Conservation (phyloP, 345 rosid genomes). For the thale cress (Arabidopsis thaliana) region DNA sequence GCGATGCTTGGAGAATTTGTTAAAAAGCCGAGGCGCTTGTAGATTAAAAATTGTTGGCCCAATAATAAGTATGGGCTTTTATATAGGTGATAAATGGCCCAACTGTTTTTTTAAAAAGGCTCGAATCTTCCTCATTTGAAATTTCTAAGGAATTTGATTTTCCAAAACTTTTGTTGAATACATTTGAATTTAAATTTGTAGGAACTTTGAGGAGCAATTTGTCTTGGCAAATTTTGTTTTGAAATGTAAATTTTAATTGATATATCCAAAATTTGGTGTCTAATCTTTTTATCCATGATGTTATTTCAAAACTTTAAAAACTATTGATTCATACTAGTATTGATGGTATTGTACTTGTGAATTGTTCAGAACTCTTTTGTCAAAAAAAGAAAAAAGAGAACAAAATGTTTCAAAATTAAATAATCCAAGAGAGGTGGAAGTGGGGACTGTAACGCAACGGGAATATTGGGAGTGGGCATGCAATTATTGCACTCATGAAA, state of each 20-base stretch:
- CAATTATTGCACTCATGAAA: constrained; percentile 30
- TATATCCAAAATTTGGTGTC: not conserved
- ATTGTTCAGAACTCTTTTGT: not conserved
- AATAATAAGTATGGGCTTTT: not conserved
- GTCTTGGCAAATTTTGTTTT: constrained; percentile 22
- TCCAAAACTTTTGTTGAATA: not conserved
- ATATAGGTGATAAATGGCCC: not conserved
- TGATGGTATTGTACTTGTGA: not conserved
- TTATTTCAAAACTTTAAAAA: not conserved
- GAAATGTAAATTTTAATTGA: not conserved
- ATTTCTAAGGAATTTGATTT: not conserved
- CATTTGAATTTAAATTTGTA: not conserved
- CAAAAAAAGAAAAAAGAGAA: not conserved
- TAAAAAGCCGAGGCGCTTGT: not conserved
- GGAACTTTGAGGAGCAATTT: not conserved
- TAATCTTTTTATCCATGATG: not conserved
- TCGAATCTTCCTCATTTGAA: not conserved
- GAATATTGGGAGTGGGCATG: constrained; percentile 43
- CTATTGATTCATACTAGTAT: not conserved
- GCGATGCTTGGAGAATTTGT: not conserved
- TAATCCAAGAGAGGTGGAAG: constrained; percentile 42
- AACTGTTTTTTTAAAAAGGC: not conserved
- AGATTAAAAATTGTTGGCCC: constrained; percentile 10
- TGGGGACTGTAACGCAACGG: constrained; percentile 45
- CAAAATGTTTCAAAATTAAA: not conserved